Evolutionary conservation across 2,329 filamentous ascomycete genomes (phyloP).

Genomic region (Fusarium sp.): DNA sequence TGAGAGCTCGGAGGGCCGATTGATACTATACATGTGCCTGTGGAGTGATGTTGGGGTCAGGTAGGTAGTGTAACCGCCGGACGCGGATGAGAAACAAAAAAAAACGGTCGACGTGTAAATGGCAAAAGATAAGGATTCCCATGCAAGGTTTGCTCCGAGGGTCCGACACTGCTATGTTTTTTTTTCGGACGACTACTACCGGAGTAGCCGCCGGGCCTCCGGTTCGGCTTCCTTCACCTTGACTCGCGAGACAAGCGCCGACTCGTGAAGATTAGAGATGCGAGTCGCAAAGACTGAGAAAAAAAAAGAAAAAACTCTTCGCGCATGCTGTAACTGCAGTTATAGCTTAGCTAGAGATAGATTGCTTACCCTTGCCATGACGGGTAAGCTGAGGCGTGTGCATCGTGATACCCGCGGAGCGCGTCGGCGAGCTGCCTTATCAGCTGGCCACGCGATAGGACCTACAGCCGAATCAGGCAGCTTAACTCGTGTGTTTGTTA

Average conservation of each 20-base stretch:
- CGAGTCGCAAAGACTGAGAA: slow-evolving; percentile 18
- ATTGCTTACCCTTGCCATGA: slow-evolving; percentile 17
- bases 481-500: background rate
- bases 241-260: slow-evolving; percentile 3
- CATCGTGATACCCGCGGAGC: background rate
- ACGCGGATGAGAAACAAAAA: slow-evolving; percentile 23
- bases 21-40: slow-evolving; percentile 19
- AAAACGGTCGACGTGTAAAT: background rate
- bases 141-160: slow-evolving; percentile 22
- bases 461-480: slow-evolving; percentile 1
- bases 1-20: background rate
- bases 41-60: slow-evolving; percentile 3
- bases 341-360: background rate
- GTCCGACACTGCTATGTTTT: slow-evolving; percentile 4
- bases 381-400: background rate
- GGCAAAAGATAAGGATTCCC: slow-evolving; percentile 24
- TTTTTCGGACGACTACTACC: slow-evolving; percentile 27
- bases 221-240: slow-evolving; percentile 22
- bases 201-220: slow-evolving; percentile 28
- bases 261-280: background rate
- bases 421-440: slow-evolving; percentile 24
- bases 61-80: slow-evolving; percentile 17
- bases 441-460: slow-evolving; percentile 29
- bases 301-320: background rate
- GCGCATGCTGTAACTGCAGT: background rate